Conservation (phyloP, 106 monocot species). For the Xerophyta viscosa region DNA sequence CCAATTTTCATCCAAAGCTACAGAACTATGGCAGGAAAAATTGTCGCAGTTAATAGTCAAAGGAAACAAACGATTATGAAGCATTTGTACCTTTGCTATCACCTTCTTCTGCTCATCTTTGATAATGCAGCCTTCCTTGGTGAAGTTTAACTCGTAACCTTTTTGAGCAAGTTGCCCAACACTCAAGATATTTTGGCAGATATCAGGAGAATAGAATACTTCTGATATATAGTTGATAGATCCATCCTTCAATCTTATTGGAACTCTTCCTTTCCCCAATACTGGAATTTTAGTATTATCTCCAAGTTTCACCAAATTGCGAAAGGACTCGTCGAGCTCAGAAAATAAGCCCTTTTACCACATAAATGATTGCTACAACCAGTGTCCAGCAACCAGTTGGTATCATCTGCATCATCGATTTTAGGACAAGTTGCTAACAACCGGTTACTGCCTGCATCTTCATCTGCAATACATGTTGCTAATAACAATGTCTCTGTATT, state of each 20-base stretch:
- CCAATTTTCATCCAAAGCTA: background rate
- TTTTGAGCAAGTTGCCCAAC: slow-evolving; percentile 4
- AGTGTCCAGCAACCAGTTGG: background rate
- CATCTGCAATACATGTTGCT: no score
- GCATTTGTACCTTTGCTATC: background rate
- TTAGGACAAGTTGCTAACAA: no score
- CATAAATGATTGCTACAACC: slow-evolving; percentile 6
- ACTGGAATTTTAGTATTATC: background rate
- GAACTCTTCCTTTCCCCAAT: background rate
- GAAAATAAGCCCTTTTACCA: slow-evolving; percentile 1
- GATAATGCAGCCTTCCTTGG: background rate
- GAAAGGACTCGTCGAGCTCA: background rate
- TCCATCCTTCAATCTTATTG: slow-evolving; percentile 3
- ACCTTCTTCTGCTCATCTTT: background rate
- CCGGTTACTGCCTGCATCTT: no score
- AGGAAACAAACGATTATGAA: background rate
- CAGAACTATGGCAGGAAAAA: no score
- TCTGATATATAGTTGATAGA: background rate
- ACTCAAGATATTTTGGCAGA: slow-evolving; percentile 4
- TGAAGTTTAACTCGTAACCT: slow-evolving; percentile 1
- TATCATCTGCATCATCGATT: background rate
- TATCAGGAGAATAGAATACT: background rate
- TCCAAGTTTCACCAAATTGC: background rate
- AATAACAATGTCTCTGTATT: no score
- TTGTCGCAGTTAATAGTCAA: no score